phyloP scores from a whole-genome alignment of 306 rosid species.

The Corylus heterophylla region DNA sequence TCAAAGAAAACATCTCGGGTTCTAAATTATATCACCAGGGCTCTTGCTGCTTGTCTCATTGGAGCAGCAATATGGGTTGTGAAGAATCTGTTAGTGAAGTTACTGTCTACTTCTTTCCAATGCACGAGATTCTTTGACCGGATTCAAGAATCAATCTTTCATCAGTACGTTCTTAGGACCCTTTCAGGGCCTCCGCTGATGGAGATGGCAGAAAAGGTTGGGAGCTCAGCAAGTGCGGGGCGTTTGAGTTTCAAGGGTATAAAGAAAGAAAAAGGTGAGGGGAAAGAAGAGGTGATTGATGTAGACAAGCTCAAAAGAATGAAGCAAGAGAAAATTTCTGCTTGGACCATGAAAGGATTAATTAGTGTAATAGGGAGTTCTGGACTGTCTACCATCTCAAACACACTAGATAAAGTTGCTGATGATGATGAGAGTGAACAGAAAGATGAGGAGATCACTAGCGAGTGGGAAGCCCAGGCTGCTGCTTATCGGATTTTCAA shows the following conservation, averaged over 20 bases:
- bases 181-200: constrained; percentile 80
- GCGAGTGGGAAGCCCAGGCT: constrained; percentile 82
- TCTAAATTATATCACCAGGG: constrained; percentile 56
- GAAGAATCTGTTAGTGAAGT: constrained; percentile 64
- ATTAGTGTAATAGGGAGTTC: constrained; percentile 61
- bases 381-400: constrained; percentile 67
- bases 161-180: constrained; percentile 66
- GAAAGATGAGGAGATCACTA: constrained; percentile 61
- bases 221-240: constrained; percentile 38
- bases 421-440: constrained; percentile 55
- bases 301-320: constrained; percentile 74
- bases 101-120: constrained; percentile 68
- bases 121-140: constrained; percentile 76
- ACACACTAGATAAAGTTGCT: constrained; percentile 38
- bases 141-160: constrained; percentile 81
- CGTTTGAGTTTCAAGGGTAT: constrained; percentile 54
- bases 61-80: constrained; percentile 68
- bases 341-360: constrained; percentile 89
- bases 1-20: constrained; percentile 35
- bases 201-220: constrained; percentile 54
- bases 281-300: constrained; percentile 73
- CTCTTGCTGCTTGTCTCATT: constrained; percentile 59
- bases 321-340: constrained; percentile 75
- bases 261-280: constrained; percentile 30
- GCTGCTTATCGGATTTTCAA: constrained; percentile 63